Evolutionary conservation across 106 monocot genomes (phyloP), one percentile per base, ranked within the genome.

Genomic region (Apostasia ramifera): DNA sequence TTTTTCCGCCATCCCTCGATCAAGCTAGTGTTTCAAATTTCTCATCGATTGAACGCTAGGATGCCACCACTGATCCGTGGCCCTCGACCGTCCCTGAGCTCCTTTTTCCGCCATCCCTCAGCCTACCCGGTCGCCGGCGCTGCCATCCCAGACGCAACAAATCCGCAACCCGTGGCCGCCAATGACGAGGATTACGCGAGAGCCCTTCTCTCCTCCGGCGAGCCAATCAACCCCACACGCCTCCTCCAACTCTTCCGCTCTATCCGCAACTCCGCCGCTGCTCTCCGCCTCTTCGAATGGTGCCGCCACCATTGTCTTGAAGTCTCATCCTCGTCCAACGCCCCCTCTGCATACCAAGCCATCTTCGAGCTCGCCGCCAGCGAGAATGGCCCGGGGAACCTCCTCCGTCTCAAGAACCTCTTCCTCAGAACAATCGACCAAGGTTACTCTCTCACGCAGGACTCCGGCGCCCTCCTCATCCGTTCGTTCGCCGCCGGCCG

Each of bases 171-270:
- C 26, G 26, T 26, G 26, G 26, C 26, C 26, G 26, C 50, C 50
- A 4, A 50, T 5, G 47, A 47, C 11, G 65, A 47, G 47, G 65
- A 38, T 2, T 37, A 49, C 48, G 6, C 48, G 48, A 46, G 43
- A 65, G 26, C 26, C 47, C 65, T 47, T 48, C 48, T 65, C 37
- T 65, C 65, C 37, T 45, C 62, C 45, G 9, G 2, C 56, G 5
- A 10, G 14, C 48, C 47, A 47, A 65, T 65, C 8, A 14, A 6
- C 65, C 48, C 65, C 15, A 47, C 6, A 5, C 15, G 37, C 43
- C 49, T 65, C 48, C 48, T 48, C 26, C 47, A 65, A 47, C 65
- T 65, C 53, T 6, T 51, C 52, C 53, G 67, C 67, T 68, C 53
- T 40, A 70, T 45, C 56, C 26, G 8, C 44, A 3, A 46, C 71